phyloP scores from a whole-genome alignment of 768 basidiomycete genomes.

The Dentipellis fragilis region DNA sequence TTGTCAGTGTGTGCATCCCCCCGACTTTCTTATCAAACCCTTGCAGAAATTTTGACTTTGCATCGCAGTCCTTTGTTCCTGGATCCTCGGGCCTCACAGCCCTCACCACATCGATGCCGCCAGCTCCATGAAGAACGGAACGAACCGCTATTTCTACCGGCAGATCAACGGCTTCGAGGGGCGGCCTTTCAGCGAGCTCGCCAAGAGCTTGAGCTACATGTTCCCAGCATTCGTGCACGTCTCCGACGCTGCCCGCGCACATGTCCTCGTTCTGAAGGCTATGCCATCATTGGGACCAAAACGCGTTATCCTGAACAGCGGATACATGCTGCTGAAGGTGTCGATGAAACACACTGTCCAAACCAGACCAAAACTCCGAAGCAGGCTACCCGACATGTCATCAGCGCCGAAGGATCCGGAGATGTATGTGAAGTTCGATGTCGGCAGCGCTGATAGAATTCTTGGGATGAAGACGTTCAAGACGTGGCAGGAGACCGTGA shows the following conservation, averaged over 20 bases:
- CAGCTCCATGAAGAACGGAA: conserved; percentile 4
- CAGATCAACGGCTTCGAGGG: conserved; percentile 12
- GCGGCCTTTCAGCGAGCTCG: conserved; percentile 4
- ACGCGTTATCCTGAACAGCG: conserved; percentile 16
- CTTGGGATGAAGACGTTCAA: neutral
- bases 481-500: neutral
- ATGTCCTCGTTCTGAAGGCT: conserved; percentile 16
- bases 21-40: neutral
- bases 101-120: conserved; percentile 8
- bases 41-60: neutral
- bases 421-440: neutral
- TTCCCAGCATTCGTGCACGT: conserved; percentile 18
- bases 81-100: conserved; percentile 18
- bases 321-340: conserved; percentile 14
- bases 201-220: conserved; percentile 1
- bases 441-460: neutral
- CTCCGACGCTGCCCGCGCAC: conserved; percentile 20
- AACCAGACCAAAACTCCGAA: conserved; percentile 12
- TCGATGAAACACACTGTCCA: conserved; percentile 13
- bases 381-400: neutral
- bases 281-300: conserved; percentile 7
- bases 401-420: neutral
- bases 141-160: conserved; percentile 16
- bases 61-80: conserved; percentile 19
- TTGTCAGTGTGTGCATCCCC: neutral